Base-by-base conservation (phyloP, 768 basidiomycete genomes). In the Mrakia hoshinonis region DNA sequence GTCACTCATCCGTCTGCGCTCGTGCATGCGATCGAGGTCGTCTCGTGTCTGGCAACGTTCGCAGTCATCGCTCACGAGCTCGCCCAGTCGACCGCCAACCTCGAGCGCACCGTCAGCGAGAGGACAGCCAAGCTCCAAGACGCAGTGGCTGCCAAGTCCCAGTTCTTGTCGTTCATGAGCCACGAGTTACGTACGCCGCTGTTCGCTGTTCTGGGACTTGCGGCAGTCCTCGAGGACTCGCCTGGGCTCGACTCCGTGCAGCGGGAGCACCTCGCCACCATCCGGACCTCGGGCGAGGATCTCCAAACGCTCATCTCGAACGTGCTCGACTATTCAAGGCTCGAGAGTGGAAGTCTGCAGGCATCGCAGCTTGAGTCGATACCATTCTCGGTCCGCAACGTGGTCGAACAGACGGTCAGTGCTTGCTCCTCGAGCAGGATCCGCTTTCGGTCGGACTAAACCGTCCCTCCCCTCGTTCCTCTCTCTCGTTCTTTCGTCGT, bases 161-260 rank as follows among this genome's bases (percentile, higher is more conserved):
- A 22, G 4, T 68, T 68, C 52, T 18, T 68, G 13, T 68, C 67
- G 38, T 34, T 38, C 67, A 68, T 68, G 67, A 38, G 34, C 0
- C 69, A 70, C 47, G 69, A 70, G 69, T 60, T 70, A 39, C 58
- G 69, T 3, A 62, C 60, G 5, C 69, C 69, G 13, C 46, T 70
- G 20, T 60, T 61, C n/a, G 58, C 69, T 7, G 62, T 70, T 1
- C 69, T 70, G 31, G 69, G 69, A 36, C 36, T 70, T 34, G 43
- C 62, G 12, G 29, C 22, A 29, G 69, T 70, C 4, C 69, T 70
- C 34, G 69, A 70, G 51, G 69, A 52, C 20, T 62, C 60, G 47
- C 46, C 69, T 4, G 58, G 43, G 15, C 62, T 70, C 5, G 22
- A 43, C 51, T 6, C 13, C 52, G 36, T 68, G 4, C 51, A 69